Evolutionary conservation across 2,329 filamentous ascomycete genomes (phyloP).

Genomic region (Talaromyces sp.): DNA sequence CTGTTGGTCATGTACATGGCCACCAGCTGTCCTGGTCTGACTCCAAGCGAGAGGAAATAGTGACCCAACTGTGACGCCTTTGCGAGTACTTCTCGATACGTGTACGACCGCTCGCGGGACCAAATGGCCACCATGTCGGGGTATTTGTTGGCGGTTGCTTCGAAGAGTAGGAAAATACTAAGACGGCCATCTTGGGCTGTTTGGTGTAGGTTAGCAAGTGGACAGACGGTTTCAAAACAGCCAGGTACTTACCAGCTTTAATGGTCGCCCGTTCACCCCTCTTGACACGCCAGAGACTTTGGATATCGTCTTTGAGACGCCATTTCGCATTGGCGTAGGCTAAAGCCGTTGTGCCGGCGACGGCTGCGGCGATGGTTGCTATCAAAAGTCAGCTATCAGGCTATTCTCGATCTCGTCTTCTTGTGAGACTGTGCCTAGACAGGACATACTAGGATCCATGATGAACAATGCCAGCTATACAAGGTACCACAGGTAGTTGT

Average conservation of each 20-base stretch:
- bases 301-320: slow-evolving; percentile 59
- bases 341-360: slow-evolving; percentile 24
- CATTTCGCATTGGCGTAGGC: slow-evolving; percentile 58
- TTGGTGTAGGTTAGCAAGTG: slow-evolving; percentile 7
- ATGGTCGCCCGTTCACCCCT: slow-evolving; percentile 13
- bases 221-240: neutral
- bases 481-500: neutral
- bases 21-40: slow-evolving; percentile 57
- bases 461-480: neutral
- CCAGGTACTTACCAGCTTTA: slow-evolving; percentile 43
- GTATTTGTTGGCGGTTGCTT: slow-evolving; percentile 48
- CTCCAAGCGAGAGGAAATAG: slow-evolving; percentile 56
- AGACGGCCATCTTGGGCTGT: slow-evolving; percentile 48
- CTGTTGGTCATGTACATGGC: slow-evolving; percentile 64
- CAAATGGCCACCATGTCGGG: slow-evolving; percentile 59
- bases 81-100: slow-evolving; percentile 53
- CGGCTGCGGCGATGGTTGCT: slow-evolving; percentile 20
- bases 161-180: slow-evolving; percentile 64
- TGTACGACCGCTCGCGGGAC: slow-evolving; percentile 59
- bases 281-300: slow-evolving; percentile 10
- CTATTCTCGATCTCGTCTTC: neutral
- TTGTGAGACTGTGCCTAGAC: too few relatives aligned
- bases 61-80: slow-evolving; percentile 57
- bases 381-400: neutral
- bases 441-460: neutral